Conservation (phyloP, 2,329 filamentous ascomycete genomes). For the Calonectria montana region DNA sequence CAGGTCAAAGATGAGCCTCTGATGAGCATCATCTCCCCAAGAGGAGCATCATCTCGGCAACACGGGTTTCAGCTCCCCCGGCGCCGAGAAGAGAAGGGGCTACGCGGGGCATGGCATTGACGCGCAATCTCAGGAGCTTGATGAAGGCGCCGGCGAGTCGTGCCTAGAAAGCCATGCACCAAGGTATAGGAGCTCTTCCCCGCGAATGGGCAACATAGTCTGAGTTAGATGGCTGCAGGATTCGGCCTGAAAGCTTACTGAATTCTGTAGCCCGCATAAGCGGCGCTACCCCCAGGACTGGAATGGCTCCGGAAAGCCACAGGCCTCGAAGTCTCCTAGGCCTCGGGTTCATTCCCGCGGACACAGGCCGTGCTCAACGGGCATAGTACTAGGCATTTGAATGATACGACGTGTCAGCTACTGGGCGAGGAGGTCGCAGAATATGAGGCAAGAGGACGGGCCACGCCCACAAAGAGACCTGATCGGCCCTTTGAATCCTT, state of each 20-base stretch:
- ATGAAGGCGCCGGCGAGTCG: slow-evolving; percentile 36
- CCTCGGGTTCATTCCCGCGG: slow-evolving; percentile 28
- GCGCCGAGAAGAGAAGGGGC: slow-evolving; percentile 6
- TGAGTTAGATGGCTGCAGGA: slow-evolving; percentile 36
- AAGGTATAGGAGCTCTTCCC: slow-evolving; percentile 30
- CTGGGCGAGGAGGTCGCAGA: slow-evolving; percentile 30
- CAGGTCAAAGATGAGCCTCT: slow-evolving; percentile 26
- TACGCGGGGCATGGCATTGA: slow-evolving; percentile 24
- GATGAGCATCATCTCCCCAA: slow-evolving; percentile 38
- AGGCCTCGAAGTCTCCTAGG: slow-evolving; percentile 20
- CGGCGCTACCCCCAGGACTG: slow-evolving; percentile 36
- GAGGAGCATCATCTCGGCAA: slow-evolving; percentile 34
- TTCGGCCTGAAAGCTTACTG: slow-evolving; percentile 35
- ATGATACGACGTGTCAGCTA: slow-evolving; percentile 32
- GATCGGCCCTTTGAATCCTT: slow-evolving; percentile 29
- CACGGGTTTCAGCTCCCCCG: slow-evolving; percentile 36
- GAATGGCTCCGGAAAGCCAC: slow-evolving; percentile 23
- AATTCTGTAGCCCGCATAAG: slow-evolving; percentile 46
- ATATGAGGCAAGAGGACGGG: slow-evolving; percentile 27
- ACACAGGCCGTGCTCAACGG: slow-evolving; percentile 20
- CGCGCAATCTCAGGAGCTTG: slow-evolving; percentile 31
- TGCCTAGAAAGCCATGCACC: slow-evolving; percentile 28
- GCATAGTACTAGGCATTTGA: slow-evolving; percentile 19
- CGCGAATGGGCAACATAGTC: slow-evolving; percentile 35
- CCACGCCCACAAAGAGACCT: slow-evolving; percentile 18